Evolutionary conservation across 1,284 basidiomycete genomes (phyloP), one percentile per base, ranked within the genome.

Genomic region (Gomphus bonarii): DNA sequence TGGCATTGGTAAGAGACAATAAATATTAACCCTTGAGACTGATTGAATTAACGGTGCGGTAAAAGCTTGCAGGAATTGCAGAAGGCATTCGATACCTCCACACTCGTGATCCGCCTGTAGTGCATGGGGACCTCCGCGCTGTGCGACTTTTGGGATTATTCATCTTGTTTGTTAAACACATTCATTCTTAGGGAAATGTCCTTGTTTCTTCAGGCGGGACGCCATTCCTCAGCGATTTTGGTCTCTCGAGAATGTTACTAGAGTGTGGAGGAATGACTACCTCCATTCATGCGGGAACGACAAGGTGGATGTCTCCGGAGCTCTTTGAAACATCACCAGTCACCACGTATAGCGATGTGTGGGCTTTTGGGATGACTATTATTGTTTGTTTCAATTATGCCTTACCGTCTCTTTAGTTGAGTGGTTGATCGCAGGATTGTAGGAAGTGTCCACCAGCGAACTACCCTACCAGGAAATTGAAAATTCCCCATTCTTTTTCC

Each of bases 361-460:
- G 51, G 51, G 51, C 51, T 3, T 53, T 40, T 40, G 51, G 51
- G 38, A 53, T 53, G 51, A 53, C 51, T 14, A 40, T 53, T 20
- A 31, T 53, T 12, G 51, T 53, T 38, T 42, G 20, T 40, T n/a
- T n/a, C n/a, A n/a, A n/a, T n/a, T n/a, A n/a, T n/a, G n/a, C 20
- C 33, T n/a, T 3, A 22, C 10, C n/a, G n/a, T 12, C 10, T 8
- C 3, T 50, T 50, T 12, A 50, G n/a, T 31, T 14, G 18, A 20
- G 25, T 35, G 18, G 5, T 33, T 28, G 14, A 7, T 28, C n/a
- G n/a, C n/a, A n/a, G 49, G 3, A 18, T 30, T 36, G 8, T 5
- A 50, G 49, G 49, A 50, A 33, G 18, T 50, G 5, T 12, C 33
- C 18, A 50, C 49, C 10, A 10, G 49, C 12, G 4, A 8, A 31